Percentiles rank a stretch among this genome's conserved stretches.
These are phyloP conservation scores for Oxyria digyna DNA, from an alignment of 148 eudicot genomes.

Conservation along the genomic window DNA sequence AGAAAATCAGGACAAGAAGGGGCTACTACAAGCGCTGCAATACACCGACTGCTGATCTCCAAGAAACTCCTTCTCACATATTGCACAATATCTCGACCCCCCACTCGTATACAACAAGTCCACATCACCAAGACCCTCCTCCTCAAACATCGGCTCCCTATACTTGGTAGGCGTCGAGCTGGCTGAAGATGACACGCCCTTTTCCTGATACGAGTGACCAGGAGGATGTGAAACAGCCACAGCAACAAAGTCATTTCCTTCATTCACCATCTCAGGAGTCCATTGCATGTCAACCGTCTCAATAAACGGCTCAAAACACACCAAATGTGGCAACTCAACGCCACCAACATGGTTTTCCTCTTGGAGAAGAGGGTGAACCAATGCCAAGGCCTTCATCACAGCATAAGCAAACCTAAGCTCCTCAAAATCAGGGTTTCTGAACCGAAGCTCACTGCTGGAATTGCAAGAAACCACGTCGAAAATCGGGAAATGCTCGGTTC, in stretches of 20 bases:
- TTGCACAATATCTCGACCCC: conserved; percentile 22
- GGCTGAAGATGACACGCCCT: conserved; percentile 21
- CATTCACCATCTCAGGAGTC: conserved; percentile 30
- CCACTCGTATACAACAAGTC: conserved; percentile 1
- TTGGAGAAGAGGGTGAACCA: conserved; percentile 49
- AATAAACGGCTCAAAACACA: conserved; percentile 43
- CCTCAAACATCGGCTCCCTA: conserved; percentile 15
- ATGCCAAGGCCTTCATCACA: conserved; percentile 35
- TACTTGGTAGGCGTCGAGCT: conserved; percentile 40
- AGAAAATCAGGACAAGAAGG: not conserved
- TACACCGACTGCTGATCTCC: conserved; percentile 24
- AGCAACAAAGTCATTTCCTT: conserved; percentile 36
- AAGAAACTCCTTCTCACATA: conserved; percentile 36
- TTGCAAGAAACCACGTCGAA: conserved; percentile 45
- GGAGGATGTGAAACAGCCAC: conserved; percentile 59
- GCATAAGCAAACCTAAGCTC: conserved; percentile 54
- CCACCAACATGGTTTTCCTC: conserved; percentile 28
- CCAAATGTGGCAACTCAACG: conserved; percentile 11
- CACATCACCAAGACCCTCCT: conserved; percentile 30
- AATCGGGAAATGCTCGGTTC: conserved; percentile 40
- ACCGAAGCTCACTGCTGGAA: conserved; percentile 28
- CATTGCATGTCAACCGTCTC: conserved; percentile 71
- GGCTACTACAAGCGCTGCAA: conserved; percentile 27
- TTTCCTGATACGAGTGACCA: conserved; percentile 42
- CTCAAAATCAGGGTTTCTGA: conserved; percentile 39